phyloP scores from a whole-genome alignment of 2,329 filamentous ascomycete genomes.

The Fusarium phyllophilum region DNA sequence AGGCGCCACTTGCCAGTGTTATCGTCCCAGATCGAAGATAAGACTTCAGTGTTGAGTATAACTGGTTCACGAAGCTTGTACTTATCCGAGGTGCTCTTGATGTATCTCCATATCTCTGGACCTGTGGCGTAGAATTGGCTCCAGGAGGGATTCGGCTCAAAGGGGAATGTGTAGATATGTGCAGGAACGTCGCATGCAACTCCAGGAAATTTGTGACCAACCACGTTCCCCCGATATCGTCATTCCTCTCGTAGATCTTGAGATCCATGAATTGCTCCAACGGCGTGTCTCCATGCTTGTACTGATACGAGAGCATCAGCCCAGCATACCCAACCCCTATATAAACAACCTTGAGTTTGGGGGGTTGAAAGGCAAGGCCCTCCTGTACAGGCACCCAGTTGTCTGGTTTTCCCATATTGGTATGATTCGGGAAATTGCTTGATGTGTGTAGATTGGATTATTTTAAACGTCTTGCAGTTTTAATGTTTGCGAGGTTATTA shows the following conservation, averaged over 20 bases:
- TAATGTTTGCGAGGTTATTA: neutral
- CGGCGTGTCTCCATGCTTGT: neutral
- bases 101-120: neutral
- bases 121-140: neutral
- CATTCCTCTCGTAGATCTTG: neutral
- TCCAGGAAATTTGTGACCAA: neutral
- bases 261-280: neutral
- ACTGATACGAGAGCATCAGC: neutral
- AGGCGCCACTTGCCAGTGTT: neutral
- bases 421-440: accelerated
- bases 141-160: neutral
- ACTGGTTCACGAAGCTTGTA: neutral
- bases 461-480: too few species aligned
- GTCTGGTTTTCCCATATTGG: accelerated
- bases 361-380: neutral
- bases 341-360: neutral
- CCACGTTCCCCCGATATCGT: neutral
- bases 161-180: neutral
- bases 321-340: neutral
- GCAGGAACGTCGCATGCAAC: neutral
- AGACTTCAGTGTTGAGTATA: neutral
- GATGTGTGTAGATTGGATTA: accelerated
- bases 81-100: neutral
- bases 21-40: neutral
- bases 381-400: neutral